These are phyloP conservation scores for Cichorium intybus DNA, from an alignment of 140 eudicot genomes.

Conservation along the genomic window DNA sequence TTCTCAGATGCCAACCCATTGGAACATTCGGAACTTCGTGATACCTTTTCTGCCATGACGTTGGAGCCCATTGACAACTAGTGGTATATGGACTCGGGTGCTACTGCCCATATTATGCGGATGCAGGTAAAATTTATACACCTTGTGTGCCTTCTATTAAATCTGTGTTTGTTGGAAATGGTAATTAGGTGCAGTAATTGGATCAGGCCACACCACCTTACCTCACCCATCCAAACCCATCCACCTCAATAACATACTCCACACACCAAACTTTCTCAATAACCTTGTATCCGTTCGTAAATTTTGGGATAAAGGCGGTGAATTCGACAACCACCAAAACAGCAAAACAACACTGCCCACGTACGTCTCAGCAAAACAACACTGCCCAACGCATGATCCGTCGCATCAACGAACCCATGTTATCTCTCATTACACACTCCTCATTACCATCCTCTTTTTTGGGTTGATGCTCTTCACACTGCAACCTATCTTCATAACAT, in stretches of 20 bases:
- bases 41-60: not conserved
- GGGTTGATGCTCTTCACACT: not conserved
- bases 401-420: not conserved
- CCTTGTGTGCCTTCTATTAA: not conserved
- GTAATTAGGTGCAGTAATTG: not conserved
- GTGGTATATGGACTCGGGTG: constrained; percentile 27
- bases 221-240: constrained; percentile 1
- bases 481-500: not conserved
- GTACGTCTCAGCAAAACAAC: not conserved
- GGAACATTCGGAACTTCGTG: not conserved
- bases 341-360: too few relatives aligned
- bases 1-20: not conserved
- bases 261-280: constrained; percentile 16
- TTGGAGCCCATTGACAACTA: not conserved
- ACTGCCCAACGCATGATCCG: constrained; percentile 7
- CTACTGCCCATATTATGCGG: not conserved
- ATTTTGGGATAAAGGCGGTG: too few relatives aligned
- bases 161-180: constrained; percentile 20
- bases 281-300: constrained; percentile 13
- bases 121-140: not conserved
- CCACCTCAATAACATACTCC: not conserved
- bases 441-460: not conserved
- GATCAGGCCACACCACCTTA: not conserved
- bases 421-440: not conserved
- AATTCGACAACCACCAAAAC: too few relatives aligned